Evolutionary conservation across 352 stramenopile genomes (phyloP).

Genomic region (Phytophthora idaei): DNA sequence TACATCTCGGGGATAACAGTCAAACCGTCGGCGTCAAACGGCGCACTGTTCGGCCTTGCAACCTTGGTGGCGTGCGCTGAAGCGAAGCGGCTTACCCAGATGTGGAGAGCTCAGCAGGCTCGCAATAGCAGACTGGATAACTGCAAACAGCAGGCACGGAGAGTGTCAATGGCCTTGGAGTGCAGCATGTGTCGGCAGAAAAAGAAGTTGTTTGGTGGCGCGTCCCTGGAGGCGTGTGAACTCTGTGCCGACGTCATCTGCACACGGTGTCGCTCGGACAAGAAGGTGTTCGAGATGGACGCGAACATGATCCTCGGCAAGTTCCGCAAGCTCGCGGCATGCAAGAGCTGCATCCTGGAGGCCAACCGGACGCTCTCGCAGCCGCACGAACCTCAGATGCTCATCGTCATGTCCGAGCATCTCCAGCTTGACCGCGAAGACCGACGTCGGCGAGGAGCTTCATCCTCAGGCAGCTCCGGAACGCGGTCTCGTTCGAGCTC

Average conservation of each 20-base stretch:
- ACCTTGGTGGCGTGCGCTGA: too few species aligned
- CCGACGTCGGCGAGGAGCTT: constrained; percentile 9
- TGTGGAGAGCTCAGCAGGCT: constrained; percentile 22
- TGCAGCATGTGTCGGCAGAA: constrained; percentile 47
- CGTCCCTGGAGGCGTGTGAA: constrained; percentile 34
- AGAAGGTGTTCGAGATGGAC: constrained; percentile 41
- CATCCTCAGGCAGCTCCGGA: constrained; percentile 13
- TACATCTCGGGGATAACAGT: too few species aligned
- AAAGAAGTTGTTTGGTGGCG: constrained; percentile 38
- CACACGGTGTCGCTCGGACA: constrained; percentile 35
- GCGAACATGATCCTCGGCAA: constrained; percentile 4
- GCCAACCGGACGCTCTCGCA: constrained; percentile 27
- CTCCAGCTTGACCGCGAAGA: constrained; percentile 18
- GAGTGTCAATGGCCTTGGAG: constrained; percentile 20
- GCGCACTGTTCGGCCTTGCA: too few species aligned
- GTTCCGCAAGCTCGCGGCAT: too few species aligned
- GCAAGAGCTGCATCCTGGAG: not conserved
- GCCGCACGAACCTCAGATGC: constrained; percentile 13
- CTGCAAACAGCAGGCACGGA: constrained; percentile 15
- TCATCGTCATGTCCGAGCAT: constrained; percentile 31
- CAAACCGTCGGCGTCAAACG: too few species aligned
- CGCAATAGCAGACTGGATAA: constrained; percentile 21
- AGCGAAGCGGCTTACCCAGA: too few species aligned
- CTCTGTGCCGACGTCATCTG: constrained; percentile 40
- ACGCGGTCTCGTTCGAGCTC: constrained; percentile 21